phyloP scores from a whole-genome alignment of 202 grass and related monocot genomes.

The Schoenoplectus tabernaemontani region DNA sequence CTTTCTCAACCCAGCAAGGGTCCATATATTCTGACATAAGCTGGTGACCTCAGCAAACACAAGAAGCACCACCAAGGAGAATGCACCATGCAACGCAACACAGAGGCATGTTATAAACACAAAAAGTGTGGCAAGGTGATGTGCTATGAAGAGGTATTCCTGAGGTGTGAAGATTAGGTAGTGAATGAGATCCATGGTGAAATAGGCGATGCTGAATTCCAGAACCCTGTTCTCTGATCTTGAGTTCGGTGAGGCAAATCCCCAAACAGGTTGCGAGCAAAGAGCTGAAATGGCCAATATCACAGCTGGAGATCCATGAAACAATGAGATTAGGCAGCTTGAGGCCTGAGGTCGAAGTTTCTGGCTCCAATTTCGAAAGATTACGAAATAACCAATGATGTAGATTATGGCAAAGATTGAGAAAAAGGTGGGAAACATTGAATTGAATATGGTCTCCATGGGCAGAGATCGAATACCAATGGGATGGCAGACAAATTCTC shows the following conservation, averaged over 20 bases:
- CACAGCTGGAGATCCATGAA: constrained; percentile 65
- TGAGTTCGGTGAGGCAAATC: constrained; percentile 58
- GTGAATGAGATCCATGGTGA: constrained; percentile 84
- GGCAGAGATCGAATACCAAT: not conserved
- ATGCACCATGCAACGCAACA: constrained; percentile 64
- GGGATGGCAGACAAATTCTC: not conserved
- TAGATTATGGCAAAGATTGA: constrained; percentile 58
- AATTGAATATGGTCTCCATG: constrained; percentile 45
- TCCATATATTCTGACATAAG: constrained; percentile 79
- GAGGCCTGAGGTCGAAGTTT: constrained; percentile 52
- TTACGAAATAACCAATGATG: constrained; percentile 30
- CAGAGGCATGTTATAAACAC: constrained; percentile 91
- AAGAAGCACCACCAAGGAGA: constrained; percentile 71
- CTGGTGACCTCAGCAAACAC: constrained; percentile 81
- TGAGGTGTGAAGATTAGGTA: constrained; percentile 73
- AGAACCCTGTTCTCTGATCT: constrained; percentile 57
- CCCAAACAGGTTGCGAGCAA: constrained; percentile 24
- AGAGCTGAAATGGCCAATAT: constrained; percentile 42
- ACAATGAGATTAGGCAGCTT: constrained; percentile 85
- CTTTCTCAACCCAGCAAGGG: constrained; percentile 69
- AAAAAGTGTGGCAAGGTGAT: constrained; percentile 91
- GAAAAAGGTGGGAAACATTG: constrained; percentile 50
- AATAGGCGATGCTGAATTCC: constrained; percentile 91
- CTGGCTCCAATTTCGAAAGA: constrained; percentile 59
- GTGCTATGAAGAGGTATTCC: constrained; percentile 80